Conservation (phyloP, 257 asterid species). For the Anisodus tanguticus region DNA sequence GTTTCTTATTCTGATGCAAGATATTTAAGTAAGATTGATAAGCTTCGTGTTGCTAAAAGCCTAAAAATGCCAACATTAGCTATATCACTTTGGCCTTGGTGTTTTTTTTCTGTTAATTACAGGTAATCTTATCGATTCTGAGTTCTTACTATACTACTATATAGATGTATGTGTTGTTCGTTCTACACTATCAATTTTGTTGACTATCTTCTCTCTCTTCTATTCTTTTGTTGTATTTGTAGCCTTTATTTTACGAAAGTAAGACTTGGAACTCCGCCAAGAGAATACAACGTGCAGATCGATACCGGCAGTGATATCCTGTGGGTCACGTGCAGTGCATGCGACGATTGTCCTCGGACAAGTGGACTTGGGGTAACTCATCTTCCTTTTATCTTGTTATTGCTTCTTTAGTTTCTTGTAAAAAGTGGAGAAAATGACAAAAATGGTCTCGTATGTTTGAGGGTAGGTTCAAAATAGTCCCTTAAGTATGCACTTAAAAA, state of each 20-base stretch:
- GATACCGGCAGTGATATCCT: constrained; percentile 85
- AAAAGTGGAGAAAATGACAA: not conserved
- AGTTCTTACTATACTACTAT: not conserved
- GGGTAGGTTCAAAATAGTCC: no score
- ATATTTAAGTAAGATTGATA: not conserved
- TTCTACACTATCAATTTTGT: no score
- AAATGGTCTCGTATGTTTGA: no score
- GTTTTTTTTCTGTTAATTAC: not conserved
- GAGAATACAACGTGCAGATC: constrained; percentile 74
- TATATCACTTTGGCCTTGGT: not conserved
- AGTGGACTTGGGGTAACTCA: constrained; percentile 73
- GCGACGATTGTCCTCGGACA: constrained; percentile 69
- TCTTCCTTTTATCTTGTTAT: constrained; percentile 27
- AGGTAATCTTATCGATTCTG: not conserved
- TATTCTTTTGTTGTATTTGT: constrained; percentile 31
- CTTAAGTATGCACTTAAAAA: no score
- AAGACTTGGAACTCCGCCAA: constrained; percentile 83
- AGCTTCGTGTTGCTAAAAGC: not conserved
- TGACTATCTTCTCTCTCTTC: not conserved
- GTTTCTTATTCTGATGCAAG: not conserved
- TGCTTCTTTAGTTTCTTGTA: constrained; percentile 23
- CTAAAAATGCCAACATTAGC: not conserved
- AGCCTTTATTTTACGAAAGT: constrained; percentile 86
- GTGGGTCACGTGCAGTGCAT: constrained; percentile 82
- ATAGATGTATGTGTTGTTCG: not conserved